Conservation (phyloP, 352 stramenopile genomes). For the Globisporangium polare region DNA sequence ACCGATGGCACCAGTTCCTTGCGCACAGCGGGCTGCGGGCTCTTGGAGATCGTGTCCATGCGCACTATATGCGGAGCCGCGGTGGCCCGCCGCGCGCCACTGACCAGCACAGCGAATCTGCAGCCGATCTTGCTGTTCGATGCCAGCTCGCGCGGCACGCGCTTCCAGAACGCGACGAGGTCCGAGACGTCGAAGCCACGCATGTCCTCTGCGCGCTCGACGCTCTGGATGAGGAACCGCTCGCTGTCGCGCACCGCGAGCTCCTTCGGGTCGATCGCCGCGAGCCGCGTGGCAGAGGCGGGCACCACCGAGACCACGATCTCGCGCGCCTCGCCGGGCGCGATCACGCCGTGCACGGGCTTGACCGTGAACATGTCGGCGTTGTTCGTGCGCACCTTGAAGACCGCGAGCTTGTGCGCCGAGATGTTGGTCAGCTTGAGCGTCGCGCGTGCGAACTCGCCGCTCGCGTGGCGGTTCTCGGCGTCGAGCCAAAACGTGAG, state of each 20-base stretch:
- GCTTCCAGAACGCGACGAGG: slow-evolving; percentile 53
- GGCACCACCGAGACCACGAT: slow-evolving; percentile 40
- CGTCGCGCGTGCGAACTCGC: slow-evolving; percentile 2
- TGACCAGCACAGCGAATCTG: slow-evolving; percentile 26
- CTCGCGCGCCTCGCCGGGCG: slow-evolving; percentile 28
- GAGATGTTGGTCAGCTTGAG: slow-evolving; percentile 65
- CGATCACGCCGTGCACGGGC: slow-evolving; percentile 55
- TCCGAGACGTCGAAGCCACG: slow-evolving; percentile 31
- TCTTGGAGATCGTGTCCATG: slow-evolving; percentile 11
- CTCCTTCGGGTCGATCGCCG: slow-evolving; percentile 27
- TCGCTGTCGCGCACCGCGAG: slow-evolving; percentile 36
- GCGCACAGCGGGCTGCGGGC: slow-evolving; percentile 14
- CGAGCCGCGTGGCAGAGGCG: slow-evolving; percentile 25
- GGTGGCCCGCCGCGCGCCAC: neutral
- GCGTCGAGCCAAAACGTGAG: slow-evolving; percentile 38
- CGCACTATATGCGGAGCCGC: neutral
- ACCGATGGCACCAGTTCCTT: neutral
- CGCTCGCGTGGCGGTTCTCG: neutral
- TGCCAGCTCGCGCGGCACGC: slow-evolving; percentile 43
- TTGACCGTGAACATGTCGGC: slow-evolving; percentile 72
- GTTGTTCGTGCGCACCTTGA: slow-evolving; percentile 76
- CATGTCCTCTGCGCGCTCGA: slow-evolving; percentile 42
- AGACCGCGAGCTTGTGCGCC: slow-evolving; percentile 48
- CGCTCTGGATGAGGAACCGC: slow-evolving; percentile 54
- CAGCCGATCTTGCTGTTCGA: slow-evolving; percentile 67